Evolutionary conservation across 2,329 filamentous ascomycete species (phyloP).

Genomic region (Elsinoe fawcettii): DNA sequence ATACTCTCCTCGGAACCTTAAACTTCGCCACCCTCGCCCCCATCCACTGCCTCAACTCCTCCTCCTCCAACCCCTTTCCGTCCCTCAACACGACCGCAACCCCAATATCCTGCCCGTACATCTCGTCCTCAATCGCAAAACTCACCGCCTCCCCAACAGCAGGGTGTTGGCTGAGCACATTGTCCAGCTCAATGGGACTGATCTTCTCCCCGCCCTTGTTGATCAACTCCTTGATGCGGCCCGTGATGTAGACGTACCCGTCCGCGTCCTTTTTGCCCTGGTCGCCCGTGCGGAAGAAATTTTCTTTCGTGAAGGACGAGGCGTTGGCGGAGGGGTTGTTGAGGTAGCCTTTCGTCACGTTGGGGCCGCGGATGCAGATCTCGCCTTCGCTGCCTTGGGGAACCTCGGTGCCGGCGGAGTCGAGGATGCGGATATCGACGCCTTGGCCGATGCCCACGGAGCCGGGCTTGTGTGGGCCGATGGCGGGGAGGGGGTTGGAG

Average conservation of each 20-base stretch:
- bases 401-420: slow-evolving; percentile 60
- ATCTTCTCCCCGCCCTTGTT: slow-evolving; percentile 89
- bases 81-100: slow-evolving; percentile 68
- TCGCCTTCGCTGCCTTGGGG: slow-evolving; percentile 65
- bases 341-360: slow-evolving; percentile 77
- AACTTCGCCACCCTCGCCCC: slow-evolving; percentile 67
- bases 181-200: slow-evolving; percentile 79
- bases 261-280: slow-evolving; percentile 74
- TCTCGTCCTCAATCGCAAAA: slow-evolving; percentile 73
- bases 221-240: slow-evolving; percentile 89
- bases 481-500: slow-evolving; percentile 54
- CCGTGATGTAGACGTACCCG: slow-evolving; percentile 77
- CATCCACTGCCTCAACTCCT: slow-evolving; percentile 62
- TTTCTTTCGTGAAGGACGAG: slow-evolving; percentile 62
- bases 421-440: slow-evolving; percentile 71
- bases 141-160: slow-evolving; percentile 70
- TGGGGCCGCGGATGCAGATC: slow-evolving; percentile 74
- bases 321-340: slow-evolving; percentile 74
- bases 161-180: slow-evolving; percentile 66
- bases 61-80: slow-evolving; percentile 46
- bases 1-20: slow-evolving; percentile 66
- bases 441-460: slow-evolving; percentile 78
- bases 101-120: slow-evolving; percentile 76
- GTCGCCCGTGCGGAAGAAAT: slow-evolving; percentile 83
- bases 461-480: slow-evolving; percentile 67